phyloP scores from a whole-genome alignment of 139 green algal species.

The Chlamydomonas sphaeroides region DNA sequence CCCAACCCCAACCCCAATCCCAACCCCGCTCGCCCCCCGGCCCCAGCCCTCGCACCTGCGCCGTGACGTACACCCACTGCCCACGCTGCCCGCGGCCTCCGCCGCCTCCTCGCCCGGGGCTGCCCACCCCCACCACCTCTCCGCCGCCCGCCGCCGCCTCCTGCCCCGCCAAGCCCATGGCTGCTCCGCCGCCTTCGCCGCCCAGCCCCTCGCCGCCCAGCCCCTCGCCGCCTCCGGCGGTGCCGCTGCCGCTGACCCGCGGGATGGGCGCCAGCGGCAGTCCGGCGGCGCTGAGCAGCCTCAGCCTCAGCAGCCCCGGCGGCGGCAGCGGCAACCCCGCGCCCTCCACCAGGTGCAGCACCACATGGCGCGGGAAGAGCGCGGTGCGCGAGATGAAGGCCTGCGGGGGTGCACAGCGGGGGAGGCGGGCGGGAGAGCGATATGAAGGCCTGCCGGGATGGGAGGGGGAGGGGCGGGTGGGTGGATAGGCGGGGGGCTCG shows the following conservation, averaged over 20 bases:
- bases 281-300: constrained; percentile 13
- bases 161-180: neutral
- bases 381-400: neutral
- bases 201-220: too few species aligned
- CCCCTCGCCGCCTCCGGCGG: neutral
- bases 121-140: too few species aligned
- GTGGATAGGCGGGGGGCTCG: too few species aligned
- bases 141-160: too few species aligned
- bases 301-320: constrained; percentile 12
- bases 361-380: constrained; percentile 9
- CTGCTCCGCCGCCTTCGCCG: neutral
- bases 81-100: too few species aligned
- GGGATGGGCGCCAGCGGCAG: neutral
- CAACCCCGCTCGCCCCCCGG: too few species aligned
- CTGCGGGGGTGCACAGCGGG: neutral
- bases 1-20: too few species aligned
- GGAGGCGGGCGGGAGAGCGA: too few species aligned
- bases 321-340: constrained; percentile 2
- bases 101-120: too few species aligned
- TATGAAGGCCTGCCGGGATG: too few species aligned
- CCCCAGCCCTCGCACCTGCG: neutral
- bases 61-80: constrained; percentile 8
- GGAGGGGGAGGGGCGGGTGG: too few species aligned
- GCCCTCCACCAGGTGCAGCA: constrained; percentile 2
- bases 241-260: neutral